These are phyloP conservation scores for Carpinus viminea DNA, from an alignment of 306 rosid species.

Conservation along the genomic window DNA sequence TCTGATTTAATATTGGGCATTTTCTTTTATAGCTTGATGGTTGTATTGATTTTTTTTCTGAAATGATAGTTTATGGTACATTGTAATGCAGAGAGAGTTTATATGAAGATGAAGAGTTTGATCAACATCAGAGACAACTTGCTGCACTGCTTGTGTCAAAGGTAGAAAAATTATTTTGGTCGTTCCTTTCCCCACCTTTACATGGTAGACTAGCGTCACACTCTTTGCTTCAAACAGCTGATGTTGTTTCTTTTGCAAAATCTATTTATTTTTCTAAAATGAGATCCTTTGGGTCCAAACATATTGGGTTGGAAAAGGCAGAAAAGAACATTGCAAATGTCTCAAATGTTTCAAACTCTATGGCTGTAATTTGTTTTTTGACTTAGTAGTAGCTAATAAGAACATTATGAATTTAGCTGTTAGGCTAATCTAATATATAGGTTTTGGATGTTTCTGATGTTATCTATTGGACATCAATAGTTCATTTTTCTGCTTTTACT, in stretches of 20 bases:
- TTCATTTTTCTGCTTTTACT: not conserved
- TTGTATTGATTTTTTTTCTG: not conserved
- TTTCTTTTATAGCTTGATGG: conserved; percentile 12
- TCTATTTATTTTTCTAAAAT: not conserved
- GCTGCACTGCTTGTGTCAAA: conserved; percentile 92
- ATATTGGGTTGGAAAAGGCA: not conserved
- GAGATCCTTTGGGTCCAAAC: not conserved
- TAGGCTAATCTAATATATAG: not conserved
- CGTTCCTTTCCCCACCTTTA: not conserved
- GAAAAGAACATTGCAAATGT: not conserved
- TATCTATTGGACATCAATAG: not conserved
- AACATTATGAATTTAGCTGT: not conserved
- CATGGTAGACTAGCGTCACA: conserved; percentile 3
- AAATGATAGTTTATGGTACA: not conserved
- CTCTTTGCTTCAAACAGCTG: not conserved
- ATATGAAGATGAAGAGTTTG: conserved; percentile 93
- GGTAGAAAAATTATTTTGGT: conserved; percentile 44
- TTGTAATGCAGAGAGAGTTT: conserved; percentile 72
- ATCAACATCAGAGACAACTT: conserved; percentile 84
- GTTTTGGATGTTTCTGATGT: not conserved
- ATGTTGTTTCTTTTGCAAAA: not conserved
- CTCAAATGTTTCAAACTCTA: not conserved
- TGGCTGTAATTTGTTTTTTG: not conserved
- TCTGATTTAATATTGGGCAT: conserved; percentile 7
- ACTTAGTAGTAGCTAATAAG: not conserved